Base-by-base conservation (phyloP, 441 rosid species). In the Pelargonium australe region DNA sequence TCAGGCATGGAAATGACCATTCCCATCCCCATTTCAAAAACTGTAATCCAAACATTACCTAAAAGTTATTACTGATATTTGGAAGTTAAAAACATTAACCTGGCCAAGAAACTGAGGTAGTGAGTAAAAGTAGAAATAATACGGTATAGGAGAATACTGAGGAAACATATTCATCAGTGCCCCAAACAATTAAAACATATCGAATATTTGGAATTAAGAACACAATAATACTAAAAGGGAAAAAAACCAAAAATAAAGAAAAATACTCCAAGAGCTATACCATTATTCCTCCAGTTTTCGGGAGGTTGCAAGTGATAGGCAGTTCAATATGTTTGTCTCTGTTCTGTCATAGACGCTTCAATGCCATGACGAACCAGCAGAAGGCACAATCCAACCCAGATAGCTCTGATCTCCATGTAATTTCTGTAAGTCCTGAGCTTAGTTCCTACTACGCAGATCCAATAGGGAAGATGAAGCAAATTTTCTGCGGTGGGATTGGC, bases 381-480 rank as follows among this genome's bases (percentile, higher is more conserved):
- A 16, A 55, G 43, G 61, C 61, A 55, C 61, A 55, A 9, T 55
- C 20, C 23, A 55, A 55, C 57, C 57, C 57, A 4, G 57, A 49
- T n/a, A 49, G n/a, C 57, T 12, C 7, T 49, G 57, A 14, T 49
- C 57, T 55, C 7, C 16, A 51, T 51, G 58, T 13, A 51, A 51
- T 14, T 16, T 51, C 6, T 51, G 3, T 51, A 14, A 23, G 10
- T 14, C 41, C 8, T 7, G 13, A 55, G 10, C 13, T 55, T 20
- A 55, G 61, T 16, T 55, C 19, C 13, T 16, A 14, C 61, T 20
- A 55, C 7, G 23, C 61, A 55, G 10, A 14, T 55, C 20, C 9
- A 1, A 11, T 17, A 17, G 61, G 61, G 20, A 55, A 16, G 61
- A 55, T 16, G 61, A 17, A 19, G 20, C n/a, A 17, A 10, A 55